Percentiles rank a stretch among this genome's conserved stretches.
phyloP scores from a whole-genome alignment of 2,329 filamentous ascomycete species.

The Pezicula rhizophila region DNA sequence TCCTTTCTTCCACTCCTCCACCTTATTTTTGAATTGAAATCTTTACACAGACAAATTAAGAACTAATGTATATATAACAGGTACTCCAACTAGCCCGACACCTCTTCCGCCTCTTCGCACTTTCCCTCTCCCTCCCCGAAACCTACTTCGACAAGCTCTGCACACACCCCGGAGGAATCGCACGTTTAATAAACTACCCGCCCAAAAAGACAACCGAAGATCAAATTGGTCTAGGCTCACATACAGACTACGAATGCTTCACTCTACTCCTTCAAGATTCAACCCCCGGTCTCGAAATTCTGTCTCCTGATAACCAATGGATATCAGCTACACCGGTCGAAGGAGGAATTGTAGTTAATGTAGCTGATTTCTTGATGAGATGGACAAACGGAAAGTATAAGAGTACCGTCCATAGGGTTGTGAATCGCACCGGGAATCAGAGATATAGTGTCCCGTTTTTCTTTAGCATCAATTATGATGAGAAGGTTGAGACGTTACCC shows the following conservation, averaged over 20 bases:
- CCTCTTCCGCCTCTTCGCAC: slow-evolving; percentile 29
- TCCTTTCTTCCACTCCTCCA: not conserved
- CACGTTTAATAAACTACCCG: slow-evolving; percentile 44
- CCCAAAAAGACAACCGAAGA: slow-evolving; percentile 29
- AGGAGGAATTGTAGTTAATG: slow-evolving; percentile 45
- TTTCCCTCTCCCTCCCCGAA: slow-evolving; percentile 35
- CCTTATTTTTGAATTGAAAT: too few relatives aligned
- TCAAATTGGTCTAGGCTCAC: slow-evolving; percentile 36
- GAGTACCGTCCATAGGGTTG: slow-evolving; percentile 48
- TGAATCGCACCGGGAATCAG: slow-evolving; percentile 43
- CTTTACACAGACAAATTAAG: too few relatives aligned
- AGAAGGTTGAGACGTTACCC: slow-evolving; percentile 23
- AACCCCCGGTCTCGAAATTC: slow-evolving; percentile 45
- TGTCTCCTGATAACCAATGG: slow-evolving; percentile 40
- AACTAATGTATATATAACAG: slow-evolving; percentile 8
- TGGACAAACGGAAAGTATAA: slow-evolving; percentile 49
- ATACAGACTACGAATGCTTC: slow-evolving; percentile 51
- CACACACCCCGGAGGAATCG: slow-evolving; percentile 36
- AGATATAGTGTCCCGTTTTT: slow-evolving; percentile 53
- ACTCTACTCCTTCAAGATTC: slow-evolving; percentile 49
- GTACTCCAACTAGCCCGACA: slow-evolving; percentile 32
- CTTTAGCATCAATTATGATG: slow-evolving; percentile 32
- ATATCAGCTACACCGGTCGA: slow-evolving; percentile 35
- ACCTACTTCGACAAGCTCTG: slow-evolving; percentile 35
- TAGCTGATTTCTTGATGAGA: slow-evolving; percentile 42